These are phyloP conservation scores for Phyllosticta paracitricarpa DNA, from an alignment of 2,329 filamentous ascomycete species.

Conservation along the genomic window DNA sequence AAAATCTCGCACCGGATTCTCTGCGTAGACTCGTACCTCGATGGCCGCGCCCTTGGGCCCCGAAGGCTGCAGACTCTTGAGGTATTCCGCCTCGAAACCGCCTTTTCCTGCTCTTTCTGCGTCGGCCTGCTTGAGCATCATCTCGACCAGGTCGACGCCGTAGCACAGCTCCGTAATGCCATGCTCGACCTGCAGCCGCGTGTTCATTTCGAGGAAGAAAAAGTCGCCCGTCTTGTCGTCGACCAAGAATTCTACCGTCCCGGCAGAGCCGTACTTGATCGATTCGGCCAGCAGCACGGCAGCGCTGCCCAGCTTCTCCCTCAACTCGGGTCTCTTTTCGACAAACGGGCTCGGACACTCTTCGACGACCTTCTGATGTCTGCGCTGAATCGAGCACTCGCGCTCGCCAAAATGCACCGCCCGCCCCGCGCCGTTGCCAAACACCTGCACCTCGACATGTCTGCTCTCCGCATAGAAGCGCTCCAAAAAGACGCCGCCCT, in stretches of 20 bases:
- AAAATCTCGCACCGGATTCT: conserved; percentile 50
- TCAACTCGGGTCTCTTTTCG: conserved; percentile 42
- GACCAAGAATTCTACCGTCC: conserved; percentile 84
- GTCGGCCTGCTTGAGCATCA: conserved; percentile 49
- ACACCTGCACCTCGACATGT: conserved; percentile 85
- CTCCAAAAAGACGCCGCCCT: conserved; percentile 77
- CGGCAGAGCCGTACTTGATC: conserved; percentile 67
- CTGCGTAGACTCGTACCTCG: conserved; percentile 46
- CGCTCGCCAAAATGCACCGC: conserved; percentile 78
- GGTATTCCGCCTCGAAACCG: conserved; percentile 32
- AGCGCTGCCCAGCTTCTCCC: conserved; percentile 51
- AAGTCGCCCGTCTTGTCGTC: conserved; percentile 71
- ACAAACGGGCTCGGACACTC: conserved; percentile 73
- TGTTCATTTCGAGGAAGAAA: conserved; percentile 56
- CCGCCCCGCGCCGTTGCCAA: conserved; percentile 70
- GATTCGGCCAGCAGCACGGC: conserved; percentile 57
- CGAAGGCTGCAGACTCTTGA: conserved; percentile 34
- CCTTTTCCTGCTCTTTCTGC: conserved; percentile 36
- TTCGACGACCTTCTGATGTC: conserved; percentile 86
- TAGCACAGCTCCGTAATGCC: conserved; percentile 49
- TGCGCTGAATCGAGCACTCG: conserved; percentile 77
- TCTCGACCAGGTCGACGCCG: conserved; percentile 42
- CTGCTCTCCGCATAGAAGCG: conserved; percentile 68
- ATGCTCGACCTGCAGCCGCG: conserved; percentile 49
- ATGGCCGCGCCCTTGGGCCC: conserved; percentile 40